Evolutionary conservation across 208 protist genomes (phyloP).

Genomic region (Lotmaria passim): DNA sequence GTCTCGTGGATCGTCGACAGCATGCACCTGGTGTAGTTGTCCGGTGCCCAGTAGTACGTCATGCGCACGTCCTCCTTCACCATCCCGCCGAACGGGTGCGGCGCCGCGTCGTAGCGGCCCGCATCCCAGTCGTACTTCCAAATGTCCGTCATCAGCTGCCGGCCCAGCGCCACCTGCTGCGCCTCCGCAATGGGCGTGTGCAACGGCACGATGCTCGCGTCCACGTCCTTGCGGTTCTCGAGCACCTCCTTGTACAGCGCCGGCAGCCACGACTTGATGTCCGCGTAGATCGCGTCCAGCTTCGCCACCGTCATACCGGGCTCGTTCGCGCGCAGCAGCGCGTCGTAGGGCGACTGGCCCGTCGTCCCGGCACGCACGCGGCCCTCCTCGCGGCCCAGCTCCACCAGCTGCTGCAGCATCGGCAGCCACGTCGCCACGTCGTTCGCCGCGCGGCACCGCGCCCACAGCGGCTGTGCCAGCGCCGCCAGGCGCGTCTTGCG

Average conservation of each 20-base stretch:
- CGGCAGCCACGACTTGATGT: constrained; percentile 70
- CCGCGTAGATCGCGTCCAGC: constrained; percentile 55
- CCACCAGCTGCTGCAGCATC: constrained; percentile 53
- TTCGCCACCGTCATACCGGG: constrained; percentile 58
- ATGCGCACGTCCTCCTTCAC: constrained; percentile 71
- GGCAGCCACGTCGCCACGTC: constrained; percentile 60
- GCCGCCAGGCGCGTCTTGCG: constrained; percentile 42
- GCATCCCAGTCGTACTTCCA: constrained; percentile 79
- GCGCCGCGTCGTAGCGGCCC: constrained; percentile 65
- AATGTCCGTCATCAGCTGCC: constrained; percentile 40
- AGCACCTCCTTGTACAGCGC: constrained; percentile 54
- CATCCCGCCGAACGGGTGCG: constrained; percentile 81
- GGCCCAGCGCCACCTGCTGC: constrained; percentile 41
- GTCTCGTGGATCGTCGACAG: constrained; percentile 54
- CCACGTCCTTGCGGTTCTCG: constrained; percentile 37
- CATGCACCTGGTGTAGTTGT: constrained; percentile 37
- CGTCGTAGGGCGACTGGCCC: constrained; percentile 48
- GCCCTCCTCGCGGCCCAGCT: constrained; percentile 49
- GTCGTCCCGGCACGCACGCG: constrained; percentile 16
- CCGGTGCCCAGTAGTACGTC: constrained; percentile 62
- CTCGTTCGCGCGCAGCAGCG: constrained; percentile 67
- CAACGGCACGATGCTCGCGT: constrained; percentile 20
- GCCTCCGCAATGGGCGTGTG: constrained; percentile 35
- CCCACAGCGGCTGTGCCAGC: constrained; percentile 43
- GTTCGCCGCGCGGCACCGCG: constrained; percentile 56